Conservation (phyloP, 2,329 filamentous ascomycete species). For the Fusarium palustre region DNA sequence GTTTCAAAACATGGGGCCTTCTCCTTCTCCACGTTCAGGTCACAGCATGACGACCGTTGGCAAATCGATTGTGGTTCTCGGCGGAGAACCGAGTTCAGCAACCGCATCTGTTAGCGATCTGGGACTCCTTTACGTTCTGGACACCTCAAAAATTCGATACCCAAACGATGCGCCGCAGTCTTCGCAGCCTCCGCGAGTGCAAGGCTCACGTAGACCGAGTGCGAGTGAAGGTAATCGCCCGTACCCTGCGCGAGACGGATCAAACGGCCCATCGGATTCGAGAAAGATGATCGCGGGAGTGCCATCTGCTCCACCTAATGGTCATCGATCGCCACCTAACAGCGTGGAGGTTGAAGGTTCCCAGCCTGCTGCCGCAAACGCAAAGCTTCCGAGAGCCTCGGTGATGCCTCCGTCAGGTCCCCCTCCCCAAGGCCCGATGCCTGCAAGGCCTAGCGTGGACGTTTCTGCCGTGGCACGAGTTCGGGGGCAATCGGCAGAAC, state of each 20-base stretch:
- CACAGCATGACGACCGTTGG: slow-evolving; percentile 98
- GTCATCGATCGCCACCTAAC: slow-evolving; percentile 55
- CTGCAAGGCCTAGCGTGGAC: slow-evolving; percentile 59
- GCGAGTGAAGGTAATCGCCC: slow-evolving; percentile 55
- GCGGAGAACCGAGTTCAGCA: slow-evolving; percentile 92
- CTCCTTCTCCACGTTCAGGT: slow-evolving; percentile 90
- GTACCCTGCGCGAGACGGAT: slow-evolving; percentile 62
- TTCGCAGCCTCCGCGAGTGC: slow-evolving; percentile 51
- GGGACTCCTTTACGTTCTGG: slow-evolving; percentile 88
- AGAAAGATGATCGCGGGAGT: slow-evolving; percentile 58
- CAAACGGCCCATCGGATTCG: slow-evolving; percentile 62
- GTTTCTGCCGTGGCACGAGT: slow-evolving; percentile 57
- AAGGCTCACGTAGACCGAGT: slow-evolving; percentile 58
- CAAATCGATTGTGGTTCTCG: slow-evolving; percentile 91
- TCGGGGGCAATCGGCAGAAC: slow-evolving; percentile 64
- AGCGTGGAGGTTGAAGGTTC: slow-evolving; percentile 54
- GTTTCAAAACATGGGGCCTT: slow-evolving; percentile 99
- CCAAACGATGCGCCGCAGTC: slow-evolving; percentile 75
- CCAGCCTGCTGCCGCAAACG: slow-evolving; percentile 50
- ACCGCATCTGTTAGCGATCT: slow-evolving; percentile 84
- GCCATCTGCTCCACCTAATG: slow-evolving; percentile 54
- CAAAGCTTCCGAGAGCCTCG: slow-evolving; percentile 52
- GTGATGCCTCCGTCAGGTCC: slow-evolving; percentile 59
- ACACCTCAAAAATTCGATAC: slow-evolving; percentile 96
- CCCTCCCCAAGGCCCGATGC: slow-evolving; percentile 66